A percentile compares a stretch with the other conserved stretches of the same genome.
These are phyloP conservation scores for Pyrenochaeta sp. DNA, from an alignment of 2,329 filamentous ascomycete genomes.

Conservation along the genomic window DNA sequence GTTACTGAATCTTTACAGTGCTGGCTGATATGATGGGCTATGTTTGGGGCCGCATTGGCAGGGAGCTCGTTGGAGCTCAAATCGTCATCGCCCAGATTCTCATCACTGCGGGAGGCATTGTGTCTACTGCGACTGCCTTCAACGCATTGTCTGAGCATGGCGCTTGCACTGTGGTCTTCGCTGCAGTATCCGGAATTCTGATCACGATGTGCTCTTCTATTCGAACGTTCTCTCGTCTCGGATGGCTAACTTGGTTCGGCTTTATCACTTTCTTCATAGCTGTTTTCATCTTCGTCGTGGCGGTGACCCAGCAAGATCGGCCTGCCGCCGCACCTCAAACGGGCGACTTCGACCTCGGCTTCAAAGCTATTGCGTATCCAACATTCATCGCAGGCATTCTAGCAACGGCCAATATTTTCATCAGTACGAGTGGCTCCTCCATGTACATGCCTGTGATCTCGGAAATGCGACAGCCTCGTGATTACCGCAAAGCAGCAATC, in stretches of 20 bases:
- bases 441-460: slow-evolving; percentile 7
- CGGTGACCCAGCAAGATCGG: slow-evolving; percentile 4
- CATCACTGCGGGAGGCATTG: no score
- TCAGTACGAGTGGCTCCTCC: not conserved
- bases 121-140: no score
- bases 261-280: slow-evolving; percentile 5
- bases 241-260: slow-evolving; percentile 4
- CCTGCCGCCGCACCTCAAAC: slow-evolving; percentile 4
- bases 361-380: not conserved
- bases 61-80: no score
- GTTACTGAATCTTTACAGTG: no score
- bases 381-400: slow-evolving; percentile 2
- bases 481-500: slow-evolving; percentile 3
- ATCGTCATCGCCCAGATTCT: no score
- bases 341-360: not conserved
- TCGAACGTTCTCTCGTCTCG: not conserved
- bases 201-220: slow-evolving; percentile 1
- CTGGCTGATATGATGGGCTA: no score
- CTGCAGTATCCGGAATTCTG: slow-evolving; percentile 1
- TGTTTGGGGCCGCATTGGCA: no score
- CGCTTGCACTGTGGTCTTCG: slow-evolving; percentile 3
- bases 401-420: slow-evolving; percentile 3
- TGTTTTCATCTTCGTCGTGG: slow-evolving; percentile 7
- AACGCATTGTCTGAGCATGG: slow-evolving; percentile 4
- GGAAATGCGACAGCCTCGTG: slow-evolving; percentile 1